Conservation (phyloP, 345 rosid genomes). For the Capsella bursapastoris region DNA sequence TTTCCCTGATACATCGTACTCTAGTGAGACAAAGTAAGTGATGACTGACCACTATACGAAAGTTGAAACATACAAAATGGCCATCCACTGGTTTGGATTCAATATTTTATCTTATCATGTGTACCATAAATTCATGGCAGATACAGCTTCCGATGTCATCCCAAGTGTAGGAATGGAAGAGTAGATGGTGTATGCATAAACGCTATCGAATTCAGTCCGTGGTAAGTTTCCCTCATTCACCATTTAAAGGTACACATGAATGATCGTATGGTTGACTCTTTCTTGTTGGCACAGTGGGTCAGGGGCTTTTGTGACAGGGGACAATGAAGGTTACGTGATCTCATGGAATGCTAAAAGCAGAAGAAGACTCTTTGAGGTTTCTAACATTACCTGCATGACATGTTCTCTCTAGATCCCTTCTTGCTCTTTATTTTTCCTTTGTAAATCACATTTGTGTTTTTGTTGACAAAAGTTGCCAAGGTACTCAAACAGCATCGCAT, state of each 20-base stretch:
- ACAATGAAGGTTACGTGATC: constrained; percentile 68
- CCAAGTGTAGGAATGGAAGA: constrained; percentile 68
- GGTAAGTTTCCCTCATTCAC: constrained; percentile 29
- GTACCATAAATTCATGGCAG: constrained; percentile 44
- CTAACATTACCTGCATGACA: constrained; percentile 17
- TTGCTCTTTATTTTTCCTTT: not conserved
- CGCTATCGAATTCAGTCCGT: constrained; percentile 58
- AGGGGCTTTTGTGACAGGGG: constrained; percentile 77
- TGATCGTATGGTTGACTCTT: constrained; percentile 11
- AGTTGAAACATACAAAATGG: not conserved
- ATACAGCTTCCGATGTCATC: constrained; percentile 77
- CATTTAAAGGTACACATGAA: constrained; percentile 3
- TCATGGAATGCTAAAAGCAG: constrained; percentile 74
- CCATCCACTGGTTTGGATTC: not conserved
- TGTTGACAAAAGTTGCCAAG: constrained; percentile 62
- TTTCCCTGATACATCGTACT: constrained; percentile 51
- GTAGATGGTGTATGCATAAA: constrained; percentile 63
- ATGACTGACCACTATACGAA: constrained; percentile 2
- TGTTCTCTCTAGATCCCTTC: constrained; percentile 21
- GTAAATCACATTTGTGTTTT: constrained; percentile 13
- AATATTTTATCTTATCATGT: not conserved
- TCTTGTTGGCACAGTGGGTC: constrained; percentile 46
- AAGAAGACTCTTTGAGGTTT: constrained; percentile 75
- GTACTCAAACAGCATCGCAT: constrained; percentile 64
- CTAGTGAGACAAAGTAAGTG: constrained; percentile 59